These are phyloP conservation scores for Zygosaccharomyces pseudobailii DNA, from an alignment of 1,139 yeast species.

Conservation along the genomic window DNA sequence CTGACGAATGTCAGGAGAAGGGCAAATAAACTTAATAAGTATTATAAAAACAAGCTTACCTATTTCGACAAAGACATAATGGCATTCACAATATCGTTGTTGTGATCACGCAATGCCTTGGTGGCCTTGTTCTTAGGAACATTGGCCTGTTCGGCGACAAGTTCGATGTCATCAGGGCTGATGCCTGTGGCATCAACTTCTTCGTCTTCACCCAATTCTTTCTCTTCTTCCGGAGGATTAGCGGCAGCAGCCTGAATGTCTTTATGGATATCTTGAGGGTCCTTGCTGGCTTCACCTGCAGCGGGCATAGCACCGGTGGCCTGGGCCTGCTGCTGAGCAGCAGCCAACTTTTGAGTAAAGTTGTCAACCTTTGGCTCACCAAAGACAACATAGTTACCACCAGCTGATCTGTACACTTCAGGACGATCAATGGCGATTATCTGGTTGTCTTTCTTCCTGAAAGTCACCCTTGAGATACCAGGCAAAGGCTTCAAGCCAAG, in stretches of 20 bases:
- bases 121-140: constrained; percentile 86
- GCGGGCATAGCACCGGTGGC: constrained; percentile 35
- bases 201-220: constrained; percentile 45
- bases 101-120: constrained; percentile 81
- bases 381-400: constrained; percentile 93
- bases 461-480: constrained; percentile 93
- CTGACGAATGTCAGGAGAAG: not conserved
- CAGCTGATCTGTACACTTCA: constrained; percentile 90
- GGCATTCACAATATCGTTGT: constrained; percentile 93
- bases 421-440: constrained; percentile 91
- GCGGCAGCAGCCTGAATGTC: constrained; percentile 79
- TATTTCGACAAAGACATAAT: constrained; percentile 72
- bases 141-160: constrained; percentile 85
- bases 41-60: not conserved
- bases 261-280: constrained; percentile 61
- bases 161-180: constrained; percentile 70
- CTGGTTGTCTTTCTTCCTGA: constrained; percentile 91
- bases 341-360: constrained; percentile 76
- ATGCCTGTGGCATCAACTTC: constrained; percentile 79
- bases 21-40: not conserved
- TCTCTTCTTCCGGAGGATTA: constrained; percentile 38
- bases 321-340: constrained; percentile 61
- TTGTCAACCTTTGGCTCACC: constrained; percentile 98
- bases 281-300: constrained; percentile 36
- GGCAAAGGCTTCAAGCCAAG: constrained; percentile 86